Evolutionary conservation across 208 protist genomes (phyloP).

Genomic region (Balamuthia mandrillaris): DNA sequence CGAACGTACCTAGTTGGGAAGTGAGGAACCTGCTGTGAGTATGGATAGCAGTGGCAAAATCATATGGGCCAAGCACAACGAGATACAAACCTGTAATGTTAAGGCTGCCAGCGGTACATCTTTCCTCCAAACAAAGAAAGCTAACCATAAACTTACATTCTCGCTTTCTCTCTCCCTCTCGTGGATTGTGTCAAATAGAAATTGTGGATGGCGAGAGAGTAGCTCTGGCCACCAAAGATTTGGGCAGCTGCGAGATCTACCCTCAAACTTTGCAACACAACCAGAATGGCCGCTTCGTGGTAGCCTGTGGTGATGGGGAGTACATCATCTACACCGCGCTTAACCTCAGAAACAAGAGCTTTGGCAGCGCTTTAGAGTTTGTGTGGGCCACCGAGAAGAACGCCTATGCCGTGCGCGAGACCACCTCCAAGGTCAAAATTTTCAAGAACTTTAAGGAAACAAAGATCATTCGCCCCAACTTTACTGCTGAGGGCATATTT

Average conservation of each 20-base stretch:
- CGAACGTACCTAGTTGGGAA: conserved; percentile 86
- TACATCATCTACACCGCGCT: conserved; percentile 97
- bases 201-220: conserved; percentile 69
- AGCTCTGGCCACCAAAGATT: conserved; percentile 82
- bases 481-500: conserved; percentile 70
- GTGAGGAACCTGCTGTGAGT: conserved; percentile 89
- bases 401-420: conserved; percentile 88
- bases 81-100: conserved; percentile 86
- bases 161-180: not conserved
- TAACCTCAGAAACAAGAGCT: conserved; percentile 90
- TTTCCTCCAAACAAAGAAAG: too few species aligned
- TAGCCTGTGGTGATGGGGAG: conserved; percentile 90
- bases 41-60: conserved; percentile 96
- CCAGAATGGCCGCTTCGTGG: conserved; percentile 89
- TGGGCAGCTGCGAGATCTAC: conserved; percentile 90
- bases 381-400: conserved; percentile 80
- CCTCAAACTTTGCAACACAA: conserved; percentile 87
- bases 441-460: conserved; percentile 94
- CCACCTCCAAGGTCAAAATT: conserved; percentile 82
- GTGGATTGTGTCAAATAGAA: not conserved
- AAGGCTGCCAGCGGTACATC: conserved; percentile 38
- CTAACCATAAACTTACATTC: not conserved
- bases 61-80: conserved; percentile 89
- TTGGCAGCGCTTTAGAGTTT: conserved; percentile 92
- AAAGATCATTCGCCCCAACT: conserved; percentile 75